Conservation (phyloP, 176 grass and related monocot genomes). For the Miscanthus lutarioriparius region DNA sequence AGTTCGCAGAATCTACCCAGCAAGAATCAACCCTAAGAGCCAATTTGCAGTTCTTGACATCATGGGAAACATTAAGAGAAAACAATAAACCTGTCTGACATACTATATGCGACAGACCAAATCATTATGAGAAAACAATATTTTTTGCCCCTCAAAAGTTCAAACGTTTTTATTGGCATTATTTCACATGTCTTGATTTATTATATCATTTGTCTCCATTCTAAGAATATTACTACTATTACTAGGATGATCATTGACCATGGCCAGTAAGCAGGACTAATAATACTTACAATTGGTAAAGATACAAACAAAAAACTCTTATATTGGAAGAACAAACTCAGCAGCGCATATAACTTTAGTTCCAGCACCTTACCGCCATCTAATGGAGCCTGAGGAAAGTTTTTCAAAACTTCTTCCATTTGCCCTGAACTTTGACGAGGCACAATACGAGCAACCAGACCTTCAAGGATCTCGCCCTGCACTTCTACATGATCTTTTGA, state of each 20-base stretch:
- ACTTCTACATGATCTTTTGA: conserved; percentile 90
- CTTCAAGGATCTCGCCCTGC: conserved; percentile 97
- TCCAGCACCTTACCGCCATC: conserved; percentile 49
- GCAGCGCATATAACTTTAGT: not conserved
- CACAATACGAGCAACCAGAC: conserved; percentile 89
- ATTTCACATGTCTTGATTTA: not conserved
- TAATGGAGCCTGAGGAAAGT: conserved; percentile 55
- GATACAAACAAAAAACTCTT: not conserved
- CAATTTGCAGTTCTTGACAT: not conserved
- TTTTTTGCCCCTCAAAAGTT: not conserved
- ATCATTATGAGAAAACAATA: not conserved
- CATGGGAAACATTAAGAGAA: not conserved
- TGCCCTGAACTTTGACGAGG: conserved; percentile 71
- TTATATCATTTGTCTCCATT: not conserved
- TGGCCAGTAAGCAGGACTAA: not conserved
- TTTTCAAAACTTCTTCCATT: conserved; percentile 75
- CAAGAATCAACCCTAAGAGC: not conserved
- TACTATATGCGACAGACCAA: not conserved
- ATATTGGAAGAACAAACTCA: not conserved
- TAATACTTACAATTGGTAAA: not conserved
- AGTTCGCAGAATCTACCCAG: not conserved
- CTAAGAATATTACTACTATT: not conserved
- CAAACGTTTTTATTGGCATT: not conserved
- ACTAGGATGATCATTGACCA: not conserved
- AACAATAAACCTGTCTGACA: not conserved